Evolutionary conservation across 106 monocot genomes (phyloP).

Genomic region (Alisma plantagoaquatica): DNA sequence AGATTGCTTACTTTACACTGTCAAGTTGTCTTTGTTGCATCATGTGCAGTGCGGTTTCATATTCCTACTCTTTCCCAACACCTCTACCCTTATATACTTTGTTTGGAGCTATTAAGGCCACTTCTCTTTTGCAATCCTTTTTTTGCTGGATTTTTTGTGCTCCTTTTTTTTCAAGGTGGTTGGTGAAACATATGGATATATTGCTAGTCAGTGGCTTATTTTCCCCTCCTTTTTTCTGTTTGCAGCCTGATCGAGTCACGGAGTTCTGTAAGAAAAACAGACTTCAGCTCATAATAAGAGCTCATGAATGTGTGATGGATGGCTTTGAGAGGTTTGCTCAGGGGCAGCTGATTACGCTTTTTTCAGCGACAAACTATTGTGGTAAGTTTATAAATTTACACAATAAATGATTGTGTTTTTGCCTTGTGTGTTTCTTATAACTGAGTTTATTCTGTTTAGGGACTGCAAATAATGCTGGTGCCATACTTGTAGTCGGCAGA

Average conservation of each 20-base stretch:
- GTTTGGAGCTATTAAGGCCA: too few species aligned
- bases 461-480: slow-evolving; percentile 95
- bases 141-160: too few species aligned
- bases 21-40: too few species aligned
- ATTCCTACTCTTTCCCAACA: too few species aligned
- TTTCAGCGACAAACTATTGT: slow-evolving; percentile 98
- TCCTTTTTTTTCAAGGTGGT: too few species aligned
- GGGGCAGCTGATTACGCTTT: slow-evolving; percentile 88
- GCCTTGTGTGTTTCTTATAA: background rate
- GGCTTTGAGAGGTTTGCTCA: slow-evolving; percentile 99
- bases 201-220: too few species aligned
- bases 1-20: too few species aligned
- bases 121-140: too few species aligned
- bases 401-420: background rate
- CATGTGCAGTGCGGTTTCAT: too few species aligned
- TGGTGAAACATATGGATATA: too few species aligned
- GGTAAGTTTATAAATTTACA: slow-evolving; percentile 38
- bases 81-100: too few species aligned
- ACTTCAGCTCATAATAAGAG: slow-evolving; percentile 92
- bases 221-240: too few species aligned
- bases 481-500: slow-evolving; percentile 90
- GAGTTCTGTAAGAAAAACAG: slow-evolving; percentile 94
- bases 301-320: slow-evolving; percentile 99
- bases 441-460: slow-evolving; percentile 26
- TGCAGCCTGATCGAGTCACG: slow-evolving; percentile 94